These are phyloP conservation scores for Hypocreales sp. DNA, from an alignment of 2,329 filamentous ascomycete species.

Conservation along the genomic window DNA sequence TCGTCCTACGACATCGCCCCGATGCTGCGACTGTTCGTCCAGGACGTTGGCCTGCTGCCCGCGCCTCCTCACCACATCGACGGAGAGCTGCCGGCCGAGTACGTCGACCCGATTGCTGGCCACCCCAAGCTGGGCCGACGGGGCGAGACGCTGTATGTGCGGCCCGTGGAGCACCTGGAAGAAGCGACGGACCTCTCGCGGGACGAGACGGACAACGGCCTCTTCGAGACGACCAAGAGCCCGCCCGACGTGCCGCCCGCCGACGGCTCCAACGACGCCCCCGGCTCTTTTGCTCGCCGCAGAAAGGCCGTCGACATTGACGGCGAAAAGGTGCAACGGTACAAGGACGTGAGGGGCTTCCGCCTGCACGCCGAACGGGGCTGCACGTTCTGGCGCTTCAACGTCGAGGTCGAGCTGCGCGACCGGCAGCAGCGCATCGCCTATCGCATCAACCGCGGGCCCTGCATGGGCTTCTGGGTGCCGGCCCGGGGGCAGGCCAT, in stretches of 20 bases:
- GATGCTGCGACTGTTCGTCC: conserved; percentile 68
- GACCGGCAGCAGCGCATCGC: conserved; percentile 71
- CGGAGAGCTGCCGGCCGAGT: conserved; percentile 58
- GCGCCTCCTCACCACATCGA: conserved; percentile 56
- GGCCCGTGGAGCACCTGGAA: conserved; percentile 73
- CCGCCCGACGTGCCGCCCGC: conserved; percentile 28
- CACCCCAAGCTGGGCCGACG: conserved; percentile 73
- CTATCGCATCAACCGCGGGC: conserved; percentile 88
- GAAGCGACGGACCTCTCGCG: conserved; percentile 65
- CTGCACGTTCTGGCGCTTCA: conserved; percentile 95
- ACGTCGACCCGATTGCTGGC: conserved; percentile 79
- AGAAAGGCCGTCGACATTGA: conserved; percentile 42
- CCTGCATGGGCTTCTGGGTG: conserved; percentile 86
- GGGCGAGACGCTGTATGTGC: conserved; percentile 76
- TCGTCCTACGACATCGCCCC: conserved; percentile 74
- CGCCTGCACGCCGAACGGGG: conserved; percentile 75
- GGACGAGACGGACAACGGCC: conserved; percentile 64
- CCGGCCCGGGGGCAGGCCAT: conserved; percentile 71
- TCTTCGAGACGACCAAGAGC: conserved; percentile 57
- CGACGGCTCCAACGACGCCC: conserved; percentile 28
- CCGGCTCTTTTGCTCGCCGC: conserved; percentile 37
- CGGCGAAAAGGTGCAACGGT: conserved; percentile 68
- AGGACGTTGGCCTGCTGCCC: conserved; percentile 68
- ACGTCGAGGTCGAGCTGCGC: conserved; percentile 76
- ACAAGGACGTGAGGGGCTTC: conserved; percentile 68